Base-by-base conservation (phyloP, 176 grass and related monocot genomes). In the Chloris gayana region DNA sequence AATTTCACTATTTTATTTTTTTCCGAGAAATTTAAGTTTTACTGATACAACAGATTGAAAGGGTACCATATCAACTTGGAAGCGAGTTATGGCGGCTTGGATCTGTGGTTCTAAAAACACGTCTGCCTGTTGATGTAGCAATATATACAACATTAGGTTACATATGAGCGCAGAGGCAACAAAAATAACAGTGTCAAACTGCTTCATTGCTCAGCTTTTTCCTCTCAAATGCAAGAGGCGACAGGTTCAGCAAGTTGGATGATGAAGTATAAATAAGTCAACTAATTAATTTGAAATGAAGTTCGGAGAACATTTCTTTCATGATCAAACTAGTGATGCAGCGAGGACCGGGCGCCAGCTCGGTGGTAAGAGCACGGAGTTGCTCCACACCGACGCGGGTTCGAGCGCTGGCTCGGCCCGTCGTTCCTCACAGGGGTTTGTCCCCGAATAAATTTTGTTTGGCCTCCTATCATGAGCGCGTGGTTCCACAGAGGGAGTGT, bases 71-170 rank as follows among this genome's bases (percentile, higher is more conserved):
- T 97, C 90, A 71, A 96, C 82, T 61, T 86, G 24, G 67, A 93
- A 90, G 31, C 93, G 90, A 31, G 63, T 75, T 19, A 91, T 66
- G 6, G 24, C 76, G 0, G 75, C 72, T 71, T 84, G 69, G 29
- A 97, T 93, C 39, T 97, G 90, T 41, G 93, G 88, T 67, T 50
- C 90, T 63, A 93, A 83, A 62, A 80, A 90, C 8, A 89, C 82
- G 70, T 95, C 93, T 21, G 24, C 93, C 93, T 95, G 70, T 60
- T 31, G 39, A 75, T 21, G 22, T 26, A 29, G 30, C 5, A 67
- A 85, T 75, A 50, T 46, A 64, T 69, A 65, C 2, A 83, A 26
- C 6, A 73, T 22, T 5, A 45, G 9, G 62, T 59, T 19, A n/a
- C 22, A 1, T 70, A n/a, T n/a, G n/a, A n/a, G n/a, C n/a, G 17